Conservation (phyloP, 2,329 filamentous ascomycete genomes). For the Pochonia chlamydosporia region DNA sequence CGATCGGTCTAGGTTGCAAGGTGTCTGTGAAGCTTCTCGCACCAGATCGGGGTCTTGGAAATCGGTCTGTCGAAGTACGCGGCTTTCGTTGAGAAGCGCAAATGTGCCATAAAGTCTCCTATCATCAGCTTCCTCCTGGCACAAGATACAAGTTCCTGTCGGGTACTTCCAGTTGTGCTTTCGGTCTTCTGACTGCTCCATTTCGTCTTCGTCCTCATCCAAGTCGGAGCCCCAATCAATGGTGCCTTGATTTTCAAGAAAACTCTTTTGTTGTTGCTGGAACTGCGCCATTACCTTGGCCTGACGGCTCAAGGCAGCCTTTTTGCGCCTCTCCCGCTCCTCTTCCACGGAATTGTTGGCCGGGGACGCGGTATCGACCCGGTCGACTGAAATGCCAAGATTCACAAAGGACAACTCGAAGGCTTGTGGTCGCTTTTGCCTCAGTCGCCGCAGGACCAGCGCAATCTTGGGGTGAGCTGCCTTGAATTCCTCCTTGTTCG, state of each 20-base stretch:
- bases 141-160: slow-evolving; percentile 87
- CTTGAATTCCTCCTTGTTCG: slow-evolving; percentile 68
- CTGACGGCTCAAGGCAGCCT: slow-evolving; percentile 81
- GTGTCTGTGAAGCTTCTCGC: slow-evolving; percentile 72
- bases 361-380: slow-evolving; percentile 78
- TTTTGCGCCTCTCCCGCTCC: slow-evolving; percentile 80
- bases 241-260: slow-evolving; percentile 80
- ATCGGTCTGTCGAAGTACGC: slow-evolving; percentile 81
- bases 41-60: slow-evolving; percentile 77
- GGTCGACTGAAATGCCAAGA: slow-evolving; percentile 65
- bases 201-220: slow-evolving; percentile 63
- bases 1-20: slow-evolving; percentile 75
- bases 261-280: slow-evolving; percentile 93
- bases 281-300: slow-evolving; percentile 97
- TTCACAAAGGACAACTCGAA: slow-evolving; percentile 64
- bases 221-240: slow-evolving; percentile 81
- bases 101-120: slow-evolving; percentile 88
- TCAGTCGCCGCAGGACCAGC: slow-evolving; percentile 77
- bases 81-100: slow-evolving; percentile 79
- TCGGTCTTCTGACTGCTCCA: slow-evolving; percentile 54
- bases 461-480: slow-evolving; percentile 79
- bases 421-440: slow-evolving; percentile 68
- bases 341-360: slow-evolving; percentile 62
- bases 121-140: slow-evolving; percentile 93
- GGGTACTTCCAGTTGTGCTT: slow-evolving; percentile 78